These are phyloP conservation scores for Aspergillus sp. DNA, from an alignment of 2,329 filamentous ascomycete genomes.

Conservation along the genomic window DNA sequence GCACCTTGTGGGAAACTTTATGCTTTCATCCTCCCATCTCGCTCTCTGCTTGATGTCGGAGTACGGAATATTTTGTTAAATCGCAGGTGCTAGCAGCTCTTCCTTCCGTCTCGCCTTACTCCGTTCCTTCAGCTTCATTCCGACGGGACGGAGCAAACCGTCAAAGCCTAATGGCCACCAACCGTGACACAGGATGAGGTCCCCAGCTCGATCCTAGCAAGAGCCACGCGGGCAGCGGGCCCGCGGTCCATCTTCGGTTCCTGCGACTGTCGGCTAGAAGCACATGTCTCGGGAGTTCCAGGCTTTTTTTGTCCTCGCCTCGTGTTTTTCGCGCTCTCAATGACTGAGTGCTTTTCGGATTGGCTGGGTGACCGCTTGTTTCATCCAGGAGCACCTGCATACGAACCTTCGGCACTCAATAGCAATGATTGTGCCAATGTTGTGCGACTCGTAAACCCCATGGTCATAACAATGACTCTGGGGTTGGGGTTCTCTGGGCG, in stretches of 20 bases:
- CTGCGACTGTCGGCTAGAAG: conserved; percentile 1
- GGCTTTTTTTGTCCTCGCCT: background rate
- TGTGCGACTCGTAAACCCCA: background rate
- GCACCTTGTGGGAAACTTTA: conserved; percentile 5
- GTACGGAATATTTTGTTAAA: background rate
- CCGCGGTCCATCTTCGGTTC: conserved; percentile 8
- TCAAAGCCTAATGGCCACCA: background rate
- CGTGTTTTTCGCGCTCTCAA: background rate
- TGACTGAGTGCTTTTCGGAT: background rate
- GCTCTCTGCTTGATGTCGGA: background rate
- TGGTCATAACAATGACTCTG: conserved; percentile 1
- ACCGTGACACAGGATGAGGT: conserved; percentile 9
- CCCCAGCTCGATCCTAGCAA: conserved; percentile 14
- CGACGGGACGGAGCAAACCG: background rate
- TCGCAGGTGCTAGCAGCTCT: background rate
- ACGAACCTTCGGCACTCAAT: too few species aligned
- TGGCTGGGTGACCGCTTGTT: conserved; percentile 17
- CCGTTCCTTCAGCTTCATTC: background rate
- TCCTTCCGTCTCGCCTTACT: background rate
- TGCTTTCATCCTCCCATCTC: background rate
- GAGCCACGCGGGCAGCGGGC: conserved; percentile 16
- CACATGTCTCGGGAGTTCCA: conserved; percentile 13
- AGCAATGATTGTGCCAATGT: background rate
- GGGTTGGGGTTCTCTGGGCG: background rate
- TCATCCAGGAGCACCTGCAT: conserved; percentile 1